Evolutionary conservation across 1,284 basidiomycete species (phyloP).

Genomic region (Pascua guehoae): DNA sequence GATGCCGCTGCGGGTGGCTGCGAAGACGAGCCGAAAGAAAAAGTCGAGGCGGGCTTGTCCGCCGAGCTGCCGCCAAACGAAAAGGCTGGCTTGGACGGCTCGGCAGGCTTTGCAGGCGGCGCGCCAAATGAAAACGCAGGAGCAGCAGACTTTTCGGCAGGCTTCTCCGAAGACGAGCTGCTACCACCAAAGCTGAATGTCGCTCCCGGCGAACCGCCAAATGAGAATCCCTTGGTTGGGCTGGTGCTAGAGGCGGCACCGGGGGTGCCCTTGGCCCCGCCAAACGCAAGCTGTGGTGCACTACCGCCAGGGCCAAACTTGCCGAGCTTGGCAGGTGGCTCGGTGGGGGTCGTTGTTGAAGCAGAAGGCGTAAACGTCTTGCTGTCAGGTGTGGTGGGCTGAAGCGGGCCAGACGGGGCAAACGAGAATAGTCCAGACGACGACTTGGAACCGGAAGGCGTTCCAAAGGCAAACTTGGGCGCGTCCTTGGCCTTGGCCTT

Average conservation of each 20-base stretch:
- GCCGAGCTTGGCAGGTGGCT: conserved; percentile 35
- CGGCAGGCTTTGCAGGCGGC: neutral
- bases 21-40: conserved; percentile 11
- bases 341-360: conserved; percentile 9
- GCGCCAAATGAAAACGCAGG: conserved; percentile 7
- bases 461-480: conserved; percentile 19
- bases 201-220: conserved; percentile 10
- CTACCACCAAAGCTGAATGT: conserved; percentile 13
- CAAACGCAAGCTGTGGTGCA: conserved; percentile 36
- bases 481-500: neutral
- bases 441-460: conserved; percentile 1
- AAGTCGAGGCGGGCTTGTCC: conserved; percentile 9
- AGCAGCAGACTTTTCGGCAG: neutral
- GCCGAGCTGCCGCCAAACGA: conserved; percentile 4
- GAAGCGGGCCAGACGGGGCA: conserved; percentile 35
- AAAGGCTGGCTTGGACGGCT: conserved; percentile 1
- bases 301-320: conserved; percentile 41
- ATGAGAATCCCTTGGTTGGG: conserved; percentile 21
- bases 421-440: conserved; percentile 33
- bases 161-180: conserved; percentile 5
- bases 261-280: conserved; percentile 26
- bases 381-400: conserved; percentile 34
- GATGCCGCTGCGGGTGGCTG: conserved; percentile 10
- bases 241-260: conserved; percentile 1
- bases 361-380: conserved; percentile 33